Base-by-base conservation (phyloP, 2,329 filamentous ascomycete species). In the Talaromyces pinophilus region DNA sequence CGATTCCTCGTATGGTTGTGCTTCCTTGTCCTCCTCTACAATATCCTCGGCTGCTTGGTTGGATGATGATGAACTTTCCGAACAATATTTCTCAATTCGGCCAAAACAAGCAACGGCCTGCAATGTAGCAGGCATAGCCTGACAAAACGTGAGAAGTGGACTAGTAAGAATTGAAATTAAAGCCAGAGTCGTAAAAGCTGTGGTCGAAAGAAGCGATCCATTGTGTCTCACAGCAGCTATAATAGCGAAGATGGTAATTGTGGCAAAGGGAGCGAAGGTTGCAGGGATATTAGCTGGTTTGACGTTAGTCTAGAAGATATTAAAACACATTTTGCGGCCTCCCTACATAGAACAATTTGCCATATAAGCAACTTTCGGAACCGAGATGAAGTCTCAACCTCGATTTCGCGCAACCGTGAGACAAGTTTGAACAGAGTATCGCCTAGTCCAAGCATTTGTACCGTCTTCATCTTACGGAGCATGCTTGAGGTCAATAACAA, bases 21-120 rank as follows among this genome's bases (percentile, higher is more conserved):
- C 19, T 22, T 54, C 15, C 10, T 59, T 59, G 55, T 59, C n/a
- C 19, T 0, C 33, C 8, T 25, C 1, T 33, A 33, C 5, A 30
- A 6, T 54, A 4, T 54, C 50, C 50, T n/a, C 50, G 8, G 50
- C 6, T 11, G 28, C 28, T 33, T 10, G 50, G 2, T 25, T 54
- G 28, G 15, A 19, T 54, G 25, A n/a, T 54, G 25, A n/a, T 33
- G 50, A 33, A 28, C n/a, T 38, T 15, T 59, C 22, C 19, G 19
- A 17, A 44, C 59, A 71, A 33, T 71, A 82, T 19, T 74, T 72
- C 66, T 81, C 75, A 28, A 82, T 82, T 10, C 79, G 73, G 13
- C 74, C 73, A 57, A 81, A 80, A 22, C 77, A 79, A 3, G 76
- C 79, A 0, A 80, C 67, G 5, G 76, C 75, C 35, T 78, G 75